Evolutionary conservation across 2,329 filamentous ascomycete genomes (phyloP).

Genomic region (Colletotrichum godetiae): DNA sequence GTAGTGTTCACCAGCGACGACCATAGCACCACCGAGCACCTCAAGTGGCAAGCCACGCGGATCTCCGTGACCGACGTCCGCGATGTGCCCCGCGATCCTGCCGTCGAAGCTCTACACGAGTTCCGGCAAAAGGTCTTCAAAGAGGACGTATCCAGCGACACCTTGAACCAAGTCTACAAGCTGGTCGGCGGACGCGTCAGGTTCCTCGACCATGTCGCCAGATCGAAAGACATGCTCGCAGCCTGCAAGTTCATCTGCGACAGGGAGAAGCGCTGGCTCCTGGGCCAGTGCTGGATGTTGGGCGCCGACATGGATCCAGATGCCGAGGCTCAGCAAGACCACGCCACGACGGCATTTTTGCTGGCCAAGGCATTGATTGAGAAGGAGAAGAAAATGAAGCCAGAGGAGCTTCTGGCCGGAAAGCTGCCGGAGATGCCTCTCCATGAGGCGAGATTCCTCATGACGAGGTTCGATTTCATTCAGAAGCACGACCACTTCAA

Average conservation of each 20-base stretch:
- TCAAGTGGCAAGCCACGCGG: slow-evolving; percentile 65
- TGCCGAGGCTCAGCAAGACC: slow-evolving; percentile 73
- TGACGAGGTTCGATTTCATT: slow-evolving; percentile 69
- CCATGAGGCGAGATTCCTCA: slow-evolving; percentile 61
- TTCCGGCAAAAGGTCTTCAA: slow-evolving; percentile 60
- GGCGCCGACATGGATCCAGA: slow-evolving; percentile 77
- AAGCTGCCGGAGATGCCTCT: slow-evolving; percentile 63
- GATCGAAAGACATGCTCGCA: slow-evolving; percentile 61
- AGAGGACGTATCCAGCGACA: slow-evolving; percentile 50
- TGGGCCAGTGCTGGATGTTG: slow-evolving; percentile 80
- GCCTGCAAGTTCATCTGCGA: slow-evolving; percentile 69
- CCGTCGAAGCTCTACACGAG: slow-evolving; percentile 59
- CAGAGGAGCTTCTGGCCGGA: slow-evolving; percentile 44
- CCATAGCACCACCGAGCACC: slow-evolving; percentile 68
- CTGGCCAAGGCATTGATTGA: slow-evolving; percentile 67
- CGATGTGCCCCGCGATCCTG: slow-evolving; percentile 60
- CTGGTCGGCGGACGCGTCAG: slow-evolving; percentile 64
- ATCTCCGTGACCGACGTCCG: slow-evolving; percentile 65
- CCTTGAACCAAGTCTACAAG: slow-evolving; percentile 64
- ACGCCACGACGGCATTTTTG: slow-evolving; percentile 66
- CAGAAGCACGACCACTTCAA: slow-evolving; percentile 67
- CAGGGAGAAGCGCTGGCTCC: slow-evolving; percentile 78
- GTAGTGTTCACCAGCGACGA: slow-evolving; percentile 67
- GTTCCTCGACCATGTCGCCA: slow-evolving; percentile 64
- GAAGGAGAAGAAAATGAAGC: slow-evolving; percentile 50